Percentiles rank a stretch among this genome's conserved stretches.
Evolutionary conservation across 2,329 filamentous ascomycete species (phyloP).

Genomic region (Xylaria sp.): DNA sequence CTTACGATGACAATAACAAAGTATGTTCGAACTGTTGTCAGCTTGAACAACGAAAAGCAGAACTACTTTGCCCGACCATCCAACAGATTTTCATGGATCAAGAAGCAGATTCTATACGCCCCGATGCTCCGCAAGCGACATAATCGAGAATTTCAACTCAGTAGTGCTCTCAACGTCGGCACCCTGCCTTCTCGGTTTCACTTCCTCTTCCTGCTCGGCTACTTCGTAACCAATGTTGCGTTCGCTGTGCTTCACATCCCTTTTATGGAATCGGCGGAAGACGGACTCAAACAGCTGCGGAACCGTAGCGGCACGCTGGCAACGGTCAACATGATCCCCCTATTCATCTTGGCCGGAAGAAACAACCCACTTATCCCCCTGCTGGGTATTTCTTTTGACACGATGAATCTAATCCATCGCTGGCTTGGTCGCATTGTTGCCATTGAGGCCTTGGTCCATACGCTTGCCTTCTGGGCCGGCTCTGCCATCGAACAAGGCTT

Average conservation of each 20-base stretch:
- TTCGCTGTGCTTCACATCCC: constrained; percentile 68
- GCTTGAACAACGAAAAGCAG: constrained; percentile 73
- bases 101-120: constrained; percentile 63
- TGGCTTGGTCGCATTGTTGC: constrained; percentile 75
- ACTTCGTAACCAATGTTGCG: constrained; percentile 67
- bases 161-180: constrained; percentile 63
- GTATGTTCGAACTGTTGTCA: constrained; percentile 68
- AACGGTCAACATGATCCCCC: constrained; percentile 70
- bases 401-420: constrained; percentile 74
- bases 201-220: constrained; percentile 60
- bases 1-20: constrained; percentile 54
- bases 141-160: constrained; percentile 67
- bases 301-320: constrained; percentile 67
- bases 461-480: constrained; percentile 51
- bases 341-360: constrained; percentile 68
- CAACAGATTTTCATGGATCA: constrained; percentile 52
- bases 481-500: constrained; percentile 43
- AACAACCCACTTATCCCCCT: constrained; percentile 73
- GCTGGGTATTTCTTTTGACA: constrained; percentile 72
- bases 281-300: constrained; percentile 48
- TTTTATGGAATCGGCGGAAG: constrained; percentile 44
- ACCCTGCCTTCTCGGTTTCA: constrained; percentile 78
- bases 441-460: constrained; percentile 63
- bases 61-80: constrained; percentile 66
- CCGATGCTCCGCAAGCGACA: constrained; percentile 70